Evolutionary conservation across 768 basidiomycete genomes (phyloP), one percentile per base, ranked within the genome.

Genomic region (Strobilomyces echinocephalus): DNA sequence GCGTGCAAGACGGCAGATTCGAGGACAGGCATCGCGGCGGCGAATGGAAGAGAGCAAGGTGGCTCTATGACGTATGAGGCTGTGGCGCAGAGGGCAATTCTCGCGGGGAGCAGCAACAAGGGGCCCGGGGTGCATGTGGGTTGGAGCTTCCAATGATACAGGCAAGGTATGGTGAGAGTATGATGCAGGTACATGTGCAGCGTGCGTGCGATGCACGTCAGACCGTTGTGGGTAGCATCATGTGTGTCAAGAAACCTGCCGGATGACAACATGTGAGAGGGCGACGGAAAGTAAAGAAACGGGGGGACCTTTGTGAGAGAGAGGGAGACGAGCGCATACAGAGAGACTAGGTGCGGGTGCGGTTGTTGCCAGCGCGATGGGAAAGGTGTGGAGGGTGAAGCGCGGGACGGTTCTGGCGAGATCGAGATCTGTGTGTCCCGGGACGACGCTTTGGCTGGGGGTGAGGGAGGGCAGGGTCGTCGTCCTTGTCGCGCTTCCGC

Each of bases 401-500:
- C 46, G 46, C 49, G 54, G 54, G 38, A 44, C 57, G 58, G 45
- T 55, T 52, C 1, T 38, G 10, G 18, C 58, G 62, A 26, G 69
- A 60, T 48, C 57, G 45, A 41, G 60, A 61, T 34, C 56, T 50
- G 39, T 64, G 52, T 18, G 53, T 47, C 14, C 20, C 47, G 12
- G 58, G 52, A 48, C 63, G 69, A 49, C 69, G 69, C 54, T 70
- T 70, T 15, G 63, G 8, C 16, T 34, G 57, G 9, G 56, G 43
- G 38, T 58, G 53, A 28, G 62, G 58, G 51, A 66, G 56, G 49
- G 51, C 52, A 18, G 36, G 43, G 40, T 45, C 52, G 42, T 59
- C 55, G 48, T 59, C 52, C 0, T 15, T 55, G 26, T 63, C 56
- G 33, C 80, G 80, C 60, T 82, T 84, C 45, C 84, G 80, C 60